phyloP scores from a whole-genome alignment of 2,329 filamentous ascomycete genomes.

The Talaromyces sp. region DNA sequence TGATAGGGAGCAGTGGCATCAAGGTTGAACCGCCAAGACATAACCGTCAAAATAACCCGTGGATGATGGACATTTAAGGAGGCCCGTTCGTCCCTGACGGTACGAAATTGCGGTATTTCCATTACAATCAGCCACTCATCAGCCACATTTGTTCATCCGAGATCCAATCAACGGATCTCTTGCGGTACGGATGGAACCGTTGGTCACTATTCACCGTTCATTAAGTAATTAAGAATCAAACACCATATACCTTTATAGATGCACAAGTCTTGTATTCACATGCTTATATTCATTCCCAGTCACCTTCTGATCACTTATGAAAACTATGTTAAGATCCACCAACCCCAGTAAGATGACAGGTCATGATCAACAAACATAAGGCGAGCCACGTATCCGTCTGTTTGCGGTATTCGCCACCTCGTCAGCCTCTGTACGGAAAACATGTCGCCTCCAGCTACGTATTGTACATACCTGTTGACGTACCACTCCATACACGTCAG shows the following conservation, averaged over 20 bases:
- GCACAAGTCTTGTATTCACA: not conserved
- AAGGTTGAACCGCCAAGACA: slow-evolving; percentile 2
- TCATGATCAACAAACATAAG: not conserved
- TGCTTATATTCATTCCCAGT: not conserved
- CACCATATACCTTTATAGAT: not conserved
- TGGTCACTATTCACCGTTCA: not conserved
- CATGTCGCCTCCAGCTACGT: slow-evolving; percentile 6
- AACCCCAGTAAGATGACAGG: not conserved
- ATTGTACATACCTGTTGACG: slow-evolving; percentile 10
- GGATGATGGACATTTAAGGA: not conserved
- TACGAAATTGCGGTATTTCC: not conserved
- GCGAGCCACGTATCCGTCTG: not conserved
- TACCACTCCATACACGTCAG: slow-evolving; percentile 1
- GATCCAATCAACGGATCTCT: not conserved
- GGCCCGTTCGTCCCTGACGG: slow-evolving; percentile 1
- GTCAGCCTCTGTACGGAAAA: not conserved
- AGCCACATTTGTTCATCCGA: not conserved
- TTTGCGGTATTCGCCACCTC: slow-evolving; percentile 4
- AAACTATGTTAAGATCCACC: not conserved
- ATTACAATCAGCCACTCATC: slow-evolving; percentile 5
- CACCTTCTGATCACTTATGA: not conserved
- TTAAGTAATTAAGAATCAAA: not conserved
- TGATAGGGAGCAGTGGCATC: not conserved
- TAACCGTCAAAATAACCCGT: not conserved
- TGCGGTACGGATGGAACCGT: not conserved